phyloP scores from a whole-genome alignment of 2,329 filamentous ascomycete genomes.

The Botrytis paeoniae region DNA sequence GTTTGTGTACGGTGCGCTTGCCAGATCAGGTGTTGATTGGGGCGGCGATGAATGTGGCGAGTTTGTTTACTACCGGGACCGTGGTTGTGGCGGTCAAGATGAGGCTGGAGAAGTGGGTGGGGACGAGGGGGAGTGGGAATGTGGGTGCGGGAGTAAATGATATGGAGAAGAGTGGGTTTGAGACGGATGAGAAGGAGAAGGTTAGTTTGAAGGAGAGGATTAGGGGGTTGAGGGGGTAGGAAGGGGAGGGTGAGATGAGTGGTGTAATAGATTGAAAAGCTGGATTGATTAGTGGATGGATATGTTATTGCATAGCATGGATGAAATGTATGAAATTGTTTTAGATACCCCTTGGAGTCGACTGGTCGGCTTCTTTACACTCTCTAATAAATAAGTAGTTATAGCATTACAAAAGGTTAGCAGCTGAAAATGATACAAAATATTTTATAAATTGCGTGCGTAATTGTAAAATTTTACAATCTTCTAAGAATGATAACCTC shows the following conservation, averaged over 20 bases:
- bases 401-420: not conserved
- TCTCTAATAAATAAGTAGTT: not conserved
- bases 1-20: slow-evolving; percentile 12
- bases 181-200: not conserved
- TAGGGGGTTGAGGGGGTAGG: slow-evolving; percentile 4
- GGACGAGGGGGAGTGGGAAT: not conserved
- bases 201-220: not conserved
- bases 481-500: not conserved
- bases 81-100: not conserved
- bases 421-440: not conserved
- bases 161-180: slow-evolving; percentile 5
- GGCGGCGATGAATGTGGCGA: not conserved
- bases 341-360: slow-evolving; percentile 6
- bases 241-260: not conserved
- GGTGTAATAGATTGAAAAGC: not conserved
- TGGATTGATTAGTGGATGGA: not conserved
- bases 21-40: slow-evolving; percentile 12
- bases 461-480: not conserved
- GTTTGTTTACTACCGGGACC: not conserved
- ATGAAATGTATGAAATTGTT: not conserved
- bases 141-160: not conserved
- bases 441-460: not conserved
- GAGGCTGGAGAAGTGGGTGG: not conserved
- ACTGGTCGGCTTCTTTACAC: not conserved
- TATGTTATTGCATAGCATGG: not conserved